Evolutionary conservation across 345 rosid genomes (phyloP).

Genomic region (Euphorbia peplus): DNA sequence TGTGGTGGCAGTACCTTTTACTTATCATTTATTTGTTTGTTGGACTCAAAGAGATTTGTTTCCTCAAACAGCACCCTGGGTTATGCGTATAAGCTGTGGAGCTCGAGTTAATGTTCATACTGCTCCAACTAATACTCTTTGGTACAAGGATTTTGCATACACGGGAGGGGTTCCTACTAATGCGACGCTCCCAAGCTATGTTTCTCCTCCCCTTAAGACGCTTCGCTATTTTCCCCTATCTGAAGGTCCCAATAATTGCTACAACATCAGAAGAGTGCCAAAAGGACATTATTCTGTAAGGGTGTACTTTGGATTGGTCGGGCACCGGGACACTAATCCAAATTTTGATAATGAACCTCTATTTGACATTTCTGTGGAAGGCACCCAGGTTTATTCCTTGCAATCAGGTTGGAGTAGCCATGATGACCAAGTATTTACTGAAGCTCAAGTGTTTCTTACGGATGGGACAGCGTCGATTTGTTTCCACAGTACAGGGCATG

Average conservation of each 20-base stretch:
- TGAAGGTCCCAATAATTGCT: slow-evolving; percentile 88
- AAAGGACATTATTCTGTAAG: slow-evolving; percentile 82
- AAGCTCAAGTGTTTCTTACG: slow-evolving; percentile 65
- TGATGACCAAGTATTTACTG: slow-evolving; percentile 77
- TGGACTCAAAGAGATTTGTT: neutral
- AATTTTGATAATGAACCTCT: slow-evolving; percentile 68
- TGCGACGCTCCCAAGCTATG: slow-evolving; percentile 46
- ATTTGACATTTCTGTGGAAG: slow-evolving; percentile 85
- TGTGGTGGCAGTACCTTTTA: neutral
- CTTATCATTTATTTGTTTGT: neutral
- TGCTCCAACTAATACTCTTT: slow-evolving; percentile 68
- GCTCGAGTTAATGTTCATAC: slow-evolving; percentile 57
- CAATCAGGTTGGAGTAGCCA: slow-evolving; percentile 82
- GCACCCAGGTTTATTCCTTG: slow-evolving; percentile 75
- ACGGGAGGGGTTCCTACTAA: slow-evolving; percentile 86
- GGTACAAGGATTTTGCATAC: slow-evolving; percentile 89
- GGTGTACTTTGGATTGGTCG: slow-evolving; percentile 63
- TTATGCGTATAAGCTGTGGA: slow-evolving; percentile 91
- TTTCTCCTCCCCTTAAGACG: slow-evolving; percentile 69
- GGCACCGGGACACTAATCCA: slow-evolving; percentile 41
- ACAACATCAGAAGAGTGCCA: slow-evolving; percentile 60
- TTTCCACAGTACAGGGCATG: slow-evolving; percentile 97
- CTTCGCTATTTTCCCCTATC: slow-evolving; percentile 90
- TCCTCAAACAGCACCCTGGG: slow-evolving; percentile 68
- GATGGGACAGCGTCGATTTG: slow-evolving; percentile 74